Evolutionary conservation across 2,329 filamentous ascomycete genomes (phyloP), one percentile per base, ranked within the genome.

Genomic region (Cercospora citrullina): DNA sequence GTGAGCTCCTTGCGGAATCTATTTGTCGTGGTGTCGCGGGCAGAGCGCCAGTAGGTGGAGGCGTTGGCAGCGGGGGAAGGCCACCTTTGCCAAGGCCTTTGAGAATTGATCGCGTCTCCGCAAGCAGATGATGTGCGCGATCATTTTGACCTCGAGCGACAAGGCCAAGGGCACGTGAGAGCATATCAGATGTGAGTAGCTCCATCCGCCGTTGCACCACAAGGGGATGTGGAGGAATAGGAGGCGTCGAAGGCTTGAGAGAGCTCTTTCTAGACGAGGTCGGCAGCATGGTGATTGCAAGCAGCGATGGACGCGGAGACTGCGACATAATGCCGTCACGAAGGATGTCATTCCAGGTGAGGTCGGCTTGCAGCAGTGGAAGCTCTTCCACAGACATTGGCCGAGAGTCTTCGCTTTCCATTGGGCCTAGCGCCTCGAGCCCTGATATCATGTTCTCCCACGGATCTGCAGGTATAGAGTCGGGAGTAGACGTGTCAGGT

Each of bases 381-480:
- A 98, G 89, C 79, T 99, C 95, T 79, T 99, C 95, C 1, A 98
- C 91, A 31, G 93, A 97, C 2, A 92, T 81, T 0, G 90, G 86
- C 36, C 94, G 88, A 75, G 93, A 90, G 51, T 95, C 93, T 69
- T 98, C 94, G 67, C 90, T 89, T 72, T 98, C 95, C 60, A 93
- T 84, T 0, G 93, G 89, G 1, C 95, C 93, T 2, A 99, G 87
- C 3, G 94, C 95, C 80, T 99, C 95, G 10, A 99, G 82, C 0
- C 94, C 94, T 5, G 95, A 98, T 21, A 99, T 93, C 68, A 99
- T 94, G 60, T 92, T 95, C 80, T 98, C 95, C 95, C 95, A 99
- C 0, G 94, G 90, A 77, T 99, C 95, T 76, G 97, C 92, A 6
- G 94, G 94, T 48, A 96, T 84, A 74, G 92, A 89, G 70, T 99